These are phyloP conservation scores for bread wheat (Triticum aestivum) DNA, from an alignment of 176 grass and related monocot species.

Conservation along the genomic window IWGSC_CS_RefSeq_v2.1 NC_057796.1:413009821-413010320, in stretches of 20 bases:
- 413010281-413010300: constrained; percentile 89
- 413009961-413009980: constrained; percentile 9
- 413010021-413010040: constrained; percentile 26
- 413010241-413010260: not conserved
- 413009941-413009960: not conserved
- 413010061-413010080: constrained; percentile 66
- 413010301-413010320: constrained; percentile 89
- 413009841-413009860: not conserved
- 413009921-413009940: not conserved
- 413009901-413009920: constrained; percentile 24
- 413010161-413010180: constrained; percentile 17
- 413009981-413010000: constrained; percentile 5
- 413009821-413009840: constrained; percentile 7
- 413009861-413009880: constrained; percentile 17
- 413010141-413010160: constrained; percentile 81
- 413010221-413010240: constrained; percentile 3
- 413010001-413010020: constrained; percentile 23
- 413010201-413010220: not conserved
- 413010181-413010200: constrained; percentile 1
- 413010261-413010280: constrained; percentile 17
- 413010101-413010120: constrained; percentile 87
- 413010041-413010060: constrained; percentile 27
- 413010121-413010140: constrained; percentile 92
- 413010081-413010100: constrained; percentile 94
- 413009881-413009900: not conserved